A percentile compares a stretch with the other conserved stretches of the same genome.
Evolutionary conservation across 139 green algal species (phyloP).

Genomic region (Coelastrella sp.): DNA sequence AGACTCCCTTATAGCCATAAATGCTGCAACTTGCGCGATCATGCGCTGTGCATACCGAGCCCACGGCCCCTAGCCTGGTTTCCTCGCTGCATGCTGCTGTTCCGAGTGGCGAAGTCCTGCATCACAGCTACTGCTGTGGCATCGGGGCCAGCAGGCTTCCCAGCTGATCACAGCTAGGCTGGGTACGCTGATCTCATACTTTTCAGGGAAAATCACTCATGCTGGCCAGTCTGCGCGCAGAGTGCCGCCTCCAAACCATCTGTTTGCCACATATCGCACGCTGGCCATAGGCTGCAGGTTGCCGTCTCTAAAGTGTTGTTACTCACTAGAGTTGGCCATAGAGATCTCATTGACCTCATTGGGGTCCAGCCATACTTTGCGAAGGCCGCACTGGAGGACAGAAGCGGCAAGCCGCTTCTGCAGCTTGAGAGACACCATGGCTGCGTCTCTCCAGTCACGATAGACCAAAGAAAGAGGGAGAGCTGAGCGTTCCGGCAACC

Average conservation of each 20-base stretch:
- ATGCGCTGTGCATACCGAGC: too few relatives aligned
- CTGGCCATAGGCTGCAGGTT: not conserved
- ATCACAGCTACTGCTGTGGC: not conserved
- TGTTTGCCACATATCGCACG: not conserved
- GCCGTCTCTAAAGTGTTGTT: too few relatives aligned
- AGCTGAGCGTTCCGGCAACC: not conserved
- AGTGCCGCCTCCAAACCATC: slow-evolving; percentile 28
- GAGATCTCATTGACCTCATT: slow-evolving; percentile 99
- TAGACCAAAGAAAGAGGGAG: not conserved
- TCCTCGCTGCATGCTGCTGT: not conserved
- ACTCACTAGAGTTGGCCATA: slow-evolving; percentile 99
- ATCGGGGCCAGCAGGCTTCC: not conserved
- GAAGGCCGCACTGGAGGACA: slow-evolving; percentile 93
- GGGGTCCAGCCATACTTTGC: slow-evolving; percentile 99
- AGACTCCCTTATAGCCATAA: too few relatives aligned
- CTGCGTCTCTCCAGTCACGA: slow-evolving; percentile 7
- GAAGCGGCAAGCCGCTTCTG: slow-evolving; percentile 98
- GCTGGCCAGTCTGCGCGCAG: not conserved
- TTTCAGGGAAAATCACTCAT: too few relatives aligned
- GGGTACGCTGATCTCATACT: too few relatives aligned
- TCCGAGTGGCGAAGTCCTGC: not conserved
- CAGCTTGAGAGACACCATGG: slow-evolving; percentile 98
- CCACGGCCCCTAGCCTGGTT: too few relatives aligned
- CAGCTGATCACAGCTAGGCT: not conserved
- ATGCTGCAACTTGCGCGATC: not conserved